Evolutionary conservation across 2,329 filamentous ascomycete species (phyloP), one percentile per base, ranked within the genome.

Genomic region (Hymenoscyphus albidus): DNA sequence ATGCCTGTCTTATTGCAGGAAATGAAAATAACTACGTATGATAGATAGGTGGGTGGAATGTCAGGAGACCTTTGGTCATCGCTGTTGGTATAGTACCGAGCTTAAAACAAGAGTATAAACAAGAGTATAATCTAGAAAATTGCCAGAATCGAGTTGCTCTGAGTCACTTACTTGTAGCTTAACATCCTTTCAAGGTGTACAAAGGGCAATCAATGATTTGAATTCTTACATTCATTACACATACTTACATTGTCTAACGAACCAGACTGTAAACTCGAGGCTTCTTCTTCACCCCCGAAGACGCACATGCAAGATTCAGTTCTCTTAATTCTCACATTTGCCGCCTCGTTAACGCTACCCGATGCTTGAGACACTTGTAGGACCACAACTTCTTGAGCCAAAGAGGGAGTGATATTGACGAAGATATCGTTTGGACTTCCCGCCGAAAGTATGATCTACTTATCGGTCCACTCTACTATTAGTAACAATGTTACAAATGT

Each of bases 241-340:
- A 22, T 51, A 13, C 18, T 42, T 2, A 27, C n/a, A 3, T 42
- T 16, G 14, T 5, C 14, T 18, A 44, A 38, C 44, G 31, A 22
- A 51, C 42, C 59, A 61, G 16, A 32, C 27, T 51, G 18, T 44
- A 9, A 55, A 56, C 51, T 48, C 48, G 35, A 18, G 48, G 22
- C 14, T 44, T 10, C 39, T 56, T 18, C 40, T 66, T 10, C 31
- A 58, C 39, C 22, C 59, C 5, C 57, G 27, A 27, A 42, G 44
- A 31, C 48, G 55, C 16, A 44, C 44, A 18, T 58, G 56, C 22
- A 40, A 67, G 5, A 64, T 67, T 13, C 54, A 67, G 55, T 61
- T 64, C 35, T 61, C 62, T 3, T 60, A 67, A 48, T 65, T 14
- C 57, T 67, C 3, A 40, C 58, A n/a, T 63, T 64, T n/a, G 32